Base-by-base conservation (phyloP, 257 asterid genomes). In the Primulina tabacum region DNA sequence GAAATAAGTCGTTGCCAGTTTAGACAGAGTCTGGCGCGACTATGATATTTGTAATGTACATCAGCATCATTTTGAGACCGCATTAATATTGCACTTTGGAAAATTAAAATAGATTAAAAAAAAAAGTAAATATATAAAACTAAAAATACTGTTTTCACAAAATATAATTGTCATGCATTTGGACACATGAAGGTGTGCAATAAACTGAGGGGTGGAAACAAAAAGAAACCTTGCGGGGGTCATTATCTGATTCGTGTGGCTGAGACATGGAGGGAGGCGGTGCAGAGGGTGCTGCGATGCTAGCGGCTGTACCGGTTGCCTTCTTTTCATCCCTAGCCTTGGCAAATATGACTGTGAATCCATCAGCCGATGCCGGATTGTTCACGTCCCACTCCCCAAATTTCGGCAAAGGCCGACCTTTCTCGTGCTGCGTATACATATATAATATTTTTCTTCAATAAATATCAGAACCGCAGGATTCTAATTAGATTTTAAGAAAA, bases 321-420 rank as follows among this genome's bases (percentile, higher is more conserved):
- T 82, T 80, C 75, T 82, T 82, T 67, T 82, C 87, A 16, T 82
- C 82, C 69, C 87, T 69, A 40, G 84, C 87, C 65, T 82, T 80
- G 60, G 80, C 75, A 30, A 82, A 80, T 47, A 82, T 79, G 60
- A 75, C 71, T 17, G 77, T 73, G 62, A 73, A 73, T 34, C 77
- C 77, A 62, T 73, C 74, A 26, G 77, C 77, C 26, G 77, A 73
- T 16, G 77, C 77, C 28, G 77, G 77, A 55, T 73, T 69, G 59
- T 73, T 73, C 64, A 74, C 77, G 56, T 73, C 77, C 77, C 77
- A 73, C 65, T 73, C 77, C 56, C 77, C 77, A 20, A 73, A 73
- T 62, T 73, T 73, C 50, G 77, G 77, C 77, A 73, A 43, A 38
- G 77, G 77, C 71, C 77, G 65, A 66, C 77, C 77, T 62, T 73